Evolutionary conservation across 192 early-diverging fungal genomes (phyloP).

Genomic region (Gryganskiella cystojenkinii): DNA sequence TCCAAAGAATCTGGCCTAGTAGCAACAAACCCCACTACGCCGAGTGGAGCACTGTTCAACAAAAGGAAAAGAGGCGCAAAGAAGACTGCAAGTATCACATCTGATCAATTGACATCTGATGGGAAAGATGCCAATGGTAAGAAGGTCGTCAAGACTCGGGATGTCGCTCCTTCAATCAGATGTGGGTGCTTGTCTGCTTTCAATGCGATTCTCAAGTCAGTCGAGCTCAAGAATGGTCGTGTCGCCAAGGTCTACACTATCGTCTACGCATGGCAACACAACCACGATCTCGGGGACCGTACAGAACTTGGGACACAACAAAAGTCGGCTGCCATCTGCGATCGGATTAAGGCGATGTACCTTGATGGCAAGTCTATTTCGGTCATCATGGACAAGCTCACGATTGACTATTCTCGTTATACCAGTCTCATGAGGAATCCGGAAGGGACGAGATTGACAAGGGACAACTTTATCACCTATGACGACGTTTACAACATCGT

Average conservation of each 20-base stretch:
- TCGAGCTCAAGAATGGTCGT: background rate
- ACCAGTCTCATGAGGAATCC: conserved; percentile 2
- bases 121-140: background rate
- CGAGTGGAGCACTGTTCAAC: too few relatives aligned
- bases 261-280: conserved; percentile 18
- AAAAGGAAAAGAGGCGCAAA: too few relatives aligned
- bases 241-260: background rate
- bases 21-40: too few relatives aligned
- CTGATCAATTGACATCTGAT: too few relatives aligned
- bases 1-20: too few relatives aligned
- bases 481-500: conserved; percentile 38
- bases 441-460: conserved; percentile 3
- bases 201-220: background rate
- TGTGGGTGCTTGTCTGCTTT: background rate
- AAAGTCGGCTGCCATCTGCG: conserved; percentile 14
- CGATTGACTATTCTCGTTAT: conserved; percentile 19
- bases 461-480: conserved; percentile 29
- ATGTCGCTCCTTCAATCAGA: background rate
- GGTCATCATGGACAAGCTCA: conserved; percentile 5
- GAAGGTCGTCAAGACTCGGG: background rate
- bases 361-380: conserved; percentile 9
- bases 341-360: conserved; percentile 4
- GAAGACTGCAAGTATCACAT: too few relatives aligned
- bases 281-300: conserved; percentile 10
- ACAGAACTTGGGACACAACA: conserved; percentile 12